Base-by-base conservation (phyloP, 2,329 filamentous ascomycete species). In the Penicillium sp. region DNA sequence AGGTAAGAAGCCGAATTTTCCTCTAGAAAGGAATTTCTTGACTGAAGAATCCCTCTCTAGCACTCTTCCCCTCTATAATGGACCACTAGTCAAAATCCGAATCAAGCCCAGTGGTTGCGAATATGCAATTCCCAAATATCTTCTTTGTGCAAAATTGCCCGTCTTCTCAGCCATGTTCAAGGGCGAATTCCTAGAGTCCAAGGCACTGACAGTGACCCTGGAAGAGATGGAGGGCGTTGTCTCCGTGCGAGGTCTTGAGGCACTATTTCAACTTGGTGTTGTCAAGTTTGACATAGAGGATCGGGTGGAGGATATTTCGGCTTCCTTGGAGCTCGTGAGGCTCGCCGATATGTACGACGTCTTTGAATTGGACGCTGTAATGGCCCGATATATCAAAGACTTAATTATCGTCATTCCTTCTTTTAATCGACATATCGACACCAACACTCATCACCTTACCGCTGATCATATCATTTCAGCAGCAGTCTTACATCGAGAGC, bases 91-190 rank as follows among this genome's bases (percentile, higher is more conserved):
- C 20, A 59, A 35, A 25, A 45, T 63, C 7, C 29, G 20, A 25
- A 37, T 63, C 2, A 41, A 51, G 23, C 29, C 49, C 27, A 35
- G 18, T 27, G 29, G 35, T 8, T 2, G n/a, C 3, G 53, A 58
- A 58, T 60, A 53, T 14, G 23, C 15, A 2, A 31, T 62, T 15
- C 58, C 56, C 1, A 60, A 59, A 37, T 1, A 2, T 0, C 45
- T 62, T 6, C 52, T 62, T 33, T 60, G 51, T 43, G 31, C 33
- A 11, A 12, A 48, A 11, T 64, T 58, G 0, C 15, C 51, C 0
- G 44, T 52, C n/a, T 62, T 64, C 20, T 44, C 51, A 27, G 25
- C 23, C 4, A 64, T 64, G 58, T 60, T 65, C 25, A 23, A 57
- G 15, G 55, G 55, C 2, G 1, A 49, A 4, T 58, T 60, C 23